Percentiles rank a stretch among this genome's conserved stretches.
Evolutionary conservation across 768 basidiomycete species (phyloP).

Genomic region (Pisolithus marmoratus): DNA sequence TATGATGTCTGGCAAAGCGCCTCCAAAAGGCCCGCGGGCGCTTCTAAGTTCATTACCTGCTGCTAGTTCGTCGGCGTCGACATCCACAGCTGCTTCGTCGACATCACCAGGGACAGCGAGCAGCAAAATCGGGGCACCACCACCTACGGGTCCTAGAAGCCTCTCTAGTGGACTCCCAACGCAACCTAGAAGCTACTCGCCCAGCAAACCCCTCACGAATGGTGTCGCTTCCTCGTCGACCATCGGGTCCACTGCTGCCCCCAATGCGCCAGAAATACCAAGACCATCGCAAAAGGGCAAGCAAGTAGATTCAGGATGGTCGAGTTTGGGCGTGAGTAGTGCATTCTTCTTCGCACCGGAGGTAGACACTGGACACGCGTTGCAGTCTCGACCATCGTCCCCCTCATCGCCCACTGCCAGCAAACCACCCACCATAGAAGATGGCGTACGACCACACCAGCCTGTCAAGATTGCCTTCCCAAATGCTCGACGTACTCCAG

Average conservation of each 20-base stretch:
- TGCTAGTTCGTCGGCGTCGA: constrained; percentile 24
- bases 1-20: constrained; percentile 72
- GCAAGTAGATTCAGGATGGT: constrained; percentile 33
- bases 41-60: constrained; percentile 45
- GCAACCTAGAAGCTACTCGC: constrained; percentile 20
- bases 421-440: constrained; percentile 20
- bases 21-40: constrained; percentile 70
- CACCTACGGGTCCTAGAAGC: constrained; percentile 65
- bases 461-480: constrained; percentile 29
- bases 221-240: constrained; percentile 30
- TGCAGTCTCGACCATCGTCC: constrained; percentile 14
- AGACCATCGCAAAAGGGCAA: constrained; percentile 37
- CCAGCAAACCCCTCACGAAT: constrained; percentile 39
- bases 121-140: constrained; percentile 46
- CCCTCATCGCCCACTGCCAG: constrained; percentile 9
- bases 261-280: constrained; percentile 27
- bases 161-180: constrained; percentile 37
- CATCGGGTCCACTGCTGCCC: constrained; percentile 15
- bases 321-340: constrained; percentile 29
- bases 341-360: constrained; percentile 1
- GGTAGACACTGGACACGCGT: constrained; percentile 5
- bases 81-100: constrained; percentile 30
- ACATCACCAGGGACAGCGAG: constrained; percentile 25
- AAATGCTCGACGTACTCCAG: constrained; percentile 24
- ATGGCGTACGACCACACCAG: constrained; percentile 27